Conservation (phyloP, 805 yeast genomes). For the Candida tammaniensis region DNA sequence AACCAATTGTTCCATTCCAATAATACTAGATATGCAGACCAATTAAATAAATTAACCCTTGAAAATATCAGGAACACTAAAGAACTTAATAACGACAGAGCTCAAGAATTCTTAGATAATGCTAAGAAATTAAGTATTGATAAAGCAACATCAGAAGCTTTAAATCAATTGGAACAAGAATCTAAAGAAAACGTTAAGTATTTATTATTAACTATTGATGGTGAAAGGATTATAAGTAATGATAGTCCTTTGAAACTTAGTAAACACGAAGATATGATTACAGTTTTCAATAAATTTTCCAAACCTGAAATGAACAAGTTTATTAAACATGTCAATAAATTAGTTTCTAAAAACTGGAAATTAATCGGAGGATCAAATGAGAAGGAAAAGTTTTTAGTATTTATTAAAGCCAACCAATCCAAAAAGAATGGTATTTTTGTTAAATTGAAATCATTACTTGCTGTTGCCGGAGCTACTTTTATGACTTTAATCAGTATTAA, state of each 20-base stretch:
- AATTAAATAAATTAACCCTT: conserved; percentile 16
- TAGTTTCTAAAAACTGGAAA: conserved; percentile 49
- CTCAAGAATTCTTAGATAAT: conserved; percentile 37
- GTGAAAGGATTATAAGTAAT: conserved; percentile 28
- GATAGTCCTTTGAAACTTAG: conserved; percentile 39
- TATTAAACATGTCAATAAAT: conserved; percentile 34
- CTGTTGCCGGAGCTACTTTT: conserved; percentile 25
- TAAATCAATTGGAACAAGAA: conserved; percentile 28
- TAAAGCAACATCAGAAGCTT: no score
- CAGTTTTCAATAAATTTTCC: conserved; percentile 34
- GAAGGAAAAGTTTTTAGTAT: conserved; percentile 13
- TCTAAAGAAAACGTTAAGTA: conserved; percentile 18
- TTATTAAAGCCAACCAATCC: conserved; percentile 7
- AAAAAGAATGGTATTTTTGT: conserved; percentile 5
- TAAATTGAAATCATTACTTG: conserved; percentile 20
- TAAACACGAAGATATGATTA: conserved; percentile 38
- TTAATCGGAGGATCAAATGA: conserved; percentile 45
- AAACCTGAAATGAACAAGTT: conserved; percentile 33
- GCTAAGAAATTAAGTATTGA: no score
- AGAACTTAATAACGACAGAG: conserved; percentile 6
- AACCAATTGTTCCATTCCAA: conserved; percentile 13
- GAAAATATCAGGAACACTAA: conserved; percentile 14
- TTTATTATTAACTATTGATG: conserved; percentile 32
- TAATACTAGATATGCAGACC: conserved; percentile 14
- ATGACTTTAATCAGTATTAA: conserved; percentile 21